Conservation (phyloP, 495 filamentous ascomycete species). For the Aspergillus diversus region DNA sequence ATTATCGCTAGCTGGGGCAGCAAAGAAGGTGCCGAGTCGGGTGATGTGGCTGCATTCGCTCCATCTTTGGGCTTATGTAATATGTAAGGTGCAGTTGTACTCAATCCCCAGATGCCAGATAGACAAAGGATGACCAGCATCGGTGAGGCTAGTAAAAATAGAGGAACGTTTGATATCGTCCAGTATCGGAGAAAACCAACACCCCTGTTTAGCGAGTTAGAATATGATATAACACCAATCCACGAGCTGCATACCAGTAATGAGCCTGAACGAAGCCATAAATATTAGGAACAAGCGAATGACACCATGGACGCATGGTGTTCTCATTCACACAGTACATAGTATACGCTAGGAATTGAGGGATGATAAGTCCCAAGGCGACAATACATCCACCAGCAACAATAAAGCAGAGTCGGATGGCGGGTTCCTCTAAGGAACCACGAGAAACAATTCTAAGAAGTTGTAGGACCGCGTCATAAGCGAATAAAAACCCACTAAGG, state of each 20-base stretch:
- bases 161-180: constrained; percentile 81
- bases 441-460: constrained; percentile 36
- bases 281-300: constrained; percentile 71
- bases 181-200: constrained; percentile 89
- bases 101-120: constrained; percentile 60
- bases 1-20: constrained; percentile 59
- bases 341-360: constrained; percentile 75
- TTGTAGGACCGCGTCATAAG: constrained; percentile 55
- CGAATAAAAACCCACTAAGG: constrained; percentile 75
- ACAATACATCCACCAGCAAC: constrained; percentile 68
- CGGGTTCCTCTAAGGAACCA: constrained; percentile 28
- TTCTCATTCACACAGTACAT: constrained; percentile 62
- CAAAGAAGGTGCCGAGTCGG: constrained; percentile 53
- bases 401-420: constrained; percentile 56
- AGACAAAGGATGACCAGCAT: constrained; percentile 69
- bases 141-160: constrained; percentile 83
- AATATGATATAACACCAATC: not conserved
- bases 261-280: constrained; percentile 85
- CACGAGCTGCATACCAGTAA: constrained; percentile 73
- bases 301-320: constrained; percentile 73
- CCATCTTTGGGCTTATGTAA: constrained; percentile 10
- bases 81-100: constrained; percentile 22
- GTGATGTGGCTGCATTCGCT: constrained; percentile 25
- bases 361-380: constrained; percentile 65
- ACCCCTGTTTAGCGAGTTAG: constrained; percentile 62